Evolutionary conservation across 345 rosid genomes (phyloP).

Genomic region (Luvunga scandens): DNA sequence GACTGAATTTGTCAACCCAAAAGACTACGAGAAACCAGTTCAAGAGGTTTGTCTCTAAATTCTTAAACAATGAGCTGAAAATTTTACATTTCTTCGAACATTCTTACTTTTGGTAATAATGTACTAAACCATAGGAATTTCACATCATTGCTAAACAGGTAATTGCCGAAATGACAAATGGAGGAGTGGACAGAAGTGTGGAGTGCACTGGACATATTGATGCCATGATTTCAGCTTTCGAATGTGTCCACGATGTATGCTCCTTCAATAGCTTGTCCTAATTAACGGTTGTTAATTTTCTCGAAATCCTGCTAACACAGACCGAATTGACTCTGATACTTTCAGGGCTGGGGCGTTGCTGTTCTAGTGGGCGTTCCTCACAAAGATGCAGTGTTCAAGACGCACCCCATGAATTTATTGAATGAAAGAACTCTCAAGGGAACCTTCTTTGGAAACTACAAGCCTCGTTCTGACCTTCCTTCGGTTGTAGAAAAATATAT

Average conservation of each 20-base stretch:
- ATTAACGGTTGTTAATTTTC: background rate
- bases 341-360: constrained; percentile 60
- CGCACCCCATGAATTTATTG: constrained; percentile 44
- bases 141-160: constrained; percentile 18
- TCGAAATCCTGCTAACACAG: background rate
- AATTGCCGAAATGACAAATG: constrained; percentile 37
- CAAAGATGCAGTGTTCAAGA: constrained; percentile 50
- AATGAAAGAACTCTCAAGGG: constrained; percentile 54
- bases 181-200: constrained; percentile 47
- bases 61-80: background rate
- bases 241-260: constrained; percentile 51
- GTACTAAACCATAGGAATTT: background rate
- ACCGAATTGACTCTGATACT: background rate
- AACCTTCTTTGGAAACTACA: constrained; percentile 61
- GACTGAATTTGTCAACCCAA: constrained; percentile 46
- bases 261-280: background rate
- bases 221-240: constrained; percentile 54
- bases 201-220: constrained; percentile 39
- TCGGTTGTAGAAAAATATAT: constrained; percentile 47
- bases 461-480: constrained; percentile 50
- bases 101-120: background rate
- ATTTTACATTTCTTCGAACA: no score
- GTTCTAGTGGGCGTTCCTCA: constrained; percentile 49
- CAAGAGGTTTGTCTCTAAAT: constrained; percentile 23
- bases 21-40: constrained; percentile 36